Evolutionary conservation across 1,139 yeast genomes (phyloP), one percentile per base, ranked within the genome.

Genomic region (Blastobotrys raffinosifermentans): DNA sequence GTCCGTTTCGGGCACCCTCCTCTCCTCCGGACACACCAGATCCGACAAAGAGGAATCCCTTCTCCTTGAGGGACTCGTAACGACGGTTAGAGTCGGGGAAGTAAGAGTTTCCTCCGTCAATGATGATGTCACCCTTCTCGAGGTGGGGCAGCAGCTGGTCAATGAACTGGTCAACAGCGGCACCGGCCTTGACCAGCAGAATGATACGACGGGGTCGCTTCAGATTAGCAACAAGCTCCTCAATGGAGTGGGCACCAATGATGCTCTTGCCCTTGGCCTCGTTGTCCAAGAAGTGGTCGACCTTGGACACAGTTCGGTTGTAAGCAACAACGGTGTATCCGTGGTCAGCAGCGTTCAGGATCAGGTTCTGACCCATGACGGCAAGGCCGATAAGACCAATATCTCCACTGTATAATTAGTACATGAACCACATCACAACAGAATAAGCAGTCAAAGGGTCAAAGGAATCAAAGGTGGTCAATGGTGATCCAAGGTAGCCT

Each of bases 21-120:
- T 91, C 98, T 74, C 98, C 98, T 70, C 98, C 98, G 56, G 97
- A 91, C 50, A 91, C 98, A 82, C 98, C 98, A 48, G 96, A 86
- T 58, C 98, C 98, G 50, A 91, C 98, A 58, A 87, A 91, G 52
- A 80, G 72, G 61, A 89, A 80, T 35, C 95, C 97, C 75, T 89
- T 80, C 47, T 68, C 69, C 67, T 84, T 80, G 65, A 91, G 78
- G 60, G 86, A 94, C 41, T 75, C 93, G 73, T 69, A 86, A 71
- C 98, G 86, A 72, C 98, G 87, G 82, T 87, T 87, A 44, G 96
- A 67, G 71, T 91, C 98, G 66, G 96, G 96, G 93, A 81, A 91
- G 70, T 89, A 96, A 35, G 98, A 91, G 85, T 91, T 91, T 75
- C 98, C 98, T 72, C 98, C 98, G 61, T 91, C 98, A 59, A 91